Base-by-base conservation (phyloP, 2,329 filamentous ascomycete genomes). In the Calonectria hongkongensis region DNA sequence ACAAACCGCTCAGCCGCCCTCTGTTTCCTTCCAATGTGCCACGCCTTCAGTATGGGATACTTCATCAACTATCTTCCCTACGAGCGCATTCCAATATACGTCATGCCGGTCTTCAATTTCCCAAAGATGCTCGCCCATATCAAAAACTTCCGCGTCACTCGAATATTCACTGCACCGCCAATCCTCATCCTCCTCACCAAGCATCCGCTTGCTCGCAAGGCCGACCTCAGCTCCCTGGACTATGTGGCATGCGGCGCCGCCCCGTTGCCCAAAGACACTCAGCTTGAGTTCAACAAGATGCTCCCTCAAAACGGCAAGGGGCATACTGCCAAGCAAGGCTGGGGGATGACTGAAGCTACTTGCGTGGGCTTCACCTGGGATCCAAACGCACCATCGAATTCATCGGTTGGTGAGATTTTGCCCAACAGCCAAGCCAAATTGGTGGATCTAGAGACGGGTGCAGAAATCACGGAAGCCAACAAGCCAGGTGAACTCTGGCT, bases 271-370 rank as follows among this genome's bases (percentile, higher is more conserved):
- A 80, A 80, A n/a, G 90, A 93, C 73, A 85, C 91, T 4, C 80
- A 82, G 66, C 71, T 72, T 2, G 78, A 79, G 60, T 87, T 85
- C 68, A 85, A 87, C 13, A 91, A 93, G 15, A 75, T 82, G 73
- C 92, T 91, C 87, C 83, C 82, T 2, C 67, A 74, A 30, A 16
- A 51, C 8, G 21, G 60, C 7, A 79, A 80, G 4, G 77, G 81
- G 1, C 68, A 88, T 9, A 66, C 75, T 2, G 75, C 89, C 15
- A 85, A 86, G 80, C 94, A 96, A 83, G 95, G 94, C 4, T 97
- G 94, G 93, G 95, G 95, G 6, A 96, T 97, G 95, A 97, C 95
- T 1, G 95, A 97, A 81, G 85, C 89, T 3, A 97, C 94, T 0
- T 96, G 94, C 82, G 91, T 93, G 0, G 87, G 90, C 21, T 88